Percentiles rank a stretch among this genome's conserved stretches.
These are phyloP conservation scores for Moniliophthora roreri DNA, from an alignment of 1,284 basidiomycete genomes.

Conservation along the genomic window DNA sequence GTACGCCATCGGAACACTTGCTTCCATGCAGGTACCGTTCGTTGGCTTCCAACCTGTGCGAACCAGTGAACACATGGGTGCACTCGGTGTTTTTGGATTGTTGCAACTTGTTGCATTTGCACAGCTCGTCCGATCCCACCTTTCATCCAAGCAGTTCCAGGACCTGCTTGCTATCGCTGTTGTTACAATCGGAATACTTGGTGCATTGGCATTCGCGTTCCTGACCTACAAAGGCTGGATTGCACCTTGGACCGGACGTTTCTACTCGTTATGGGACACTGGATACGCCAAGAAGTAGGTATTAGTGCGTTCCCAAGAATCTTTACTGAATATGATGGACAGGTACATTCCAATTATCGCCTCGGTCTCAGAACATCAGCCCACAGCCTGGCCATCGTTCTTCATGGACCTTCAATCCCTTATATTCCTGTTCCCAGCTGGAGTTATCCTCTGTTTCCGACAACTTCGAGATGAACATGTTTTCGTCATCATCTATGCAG, in stretches of 20 bases:
- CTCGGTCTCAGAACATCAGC: constrained; percentile 99
- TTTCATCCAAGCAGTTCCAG: constrained; percentile 94
- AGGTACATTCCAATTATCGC: constrained; percentile 98
- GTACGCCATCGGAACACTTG: constrained; percentile 96
- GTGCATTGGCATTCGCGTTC: constrained; percentile 68
- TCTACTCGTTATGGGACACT: constrained; percentile 99
- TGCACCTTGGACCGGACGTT: constrained; percentile 98
- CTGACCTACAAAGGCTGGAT: constrained; percentile 96
- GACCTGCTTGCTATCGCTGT: constrained; percentile 73
- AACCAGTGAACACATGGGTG: constrained; percentile 99
- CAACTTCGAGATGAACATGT: constrained; percentile 96
- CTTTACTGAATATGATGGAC: constrained; percentile 12
- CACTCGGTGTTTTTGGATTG: constrained; percentile 94
- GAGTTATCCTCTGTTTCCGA: constrained; percentile 92
- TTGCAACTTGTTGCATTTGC: constrained; percentile 96
- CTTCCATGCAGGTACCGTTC: constrained; percentile 99
- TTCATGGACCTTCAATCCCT: constrained; percentile 99
- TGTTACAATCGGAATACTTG: constrained; percentile 72
- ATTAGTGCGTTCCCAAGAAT: constrained; percentile 6
- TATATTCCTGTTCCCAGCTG: constrained; percentile 97
- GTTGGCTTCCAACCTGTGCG: constrained; percentile 99
- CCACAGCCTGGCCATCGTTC: constrained; percentile 99
- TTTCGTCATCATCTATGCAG: constrained; percentile 98
- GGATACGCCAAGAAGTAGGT: constrained; percentile 94
- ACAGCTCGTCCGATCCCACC: constrained; percentile 85